These are phyloP conservation scores for Lecanoromycetidae sp. DNA, from an alignment of 2,329 filamentous ascomycete genomes.

Conservation along the genomic window DNA sequence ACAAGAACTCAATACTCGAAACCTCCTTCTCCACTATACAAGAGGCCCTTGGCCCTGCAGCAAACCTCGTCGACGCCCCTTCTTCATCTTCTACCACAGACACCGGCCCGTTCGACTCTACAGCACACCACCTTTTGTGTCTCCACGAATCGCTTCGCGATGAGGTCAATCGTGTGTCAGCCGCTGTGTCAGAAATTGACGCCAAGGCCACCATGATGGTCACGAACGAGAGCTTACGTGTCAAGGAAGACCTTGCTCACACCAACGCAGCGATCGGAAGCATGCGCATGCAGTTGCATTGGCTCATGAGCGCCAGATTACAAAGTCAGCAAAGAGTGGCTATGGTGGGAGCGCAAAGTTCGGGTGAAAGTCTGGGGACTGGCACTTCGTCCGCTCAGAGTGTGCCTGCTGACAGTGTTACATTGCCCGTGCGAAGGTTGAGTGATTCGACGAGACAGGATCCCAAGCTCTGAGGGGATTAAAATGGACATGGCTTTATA, in stretches of 20 bases:
- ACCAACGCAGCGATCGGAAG: conserved; percentile 47
- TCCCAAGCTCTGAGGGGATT: conserved; percentile 8
- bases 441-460: conserved; percentile 12
- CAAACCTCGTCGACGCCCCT: neutral
- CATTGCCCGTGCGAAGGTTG: conserved; percentile 4
- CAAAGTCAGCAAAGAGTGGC: conserved; percentile 10
- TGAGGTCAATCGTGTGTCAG: conserved; percentile 44
- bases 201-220: conserved; percentile 50
- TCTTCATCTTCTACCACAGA: neutral
- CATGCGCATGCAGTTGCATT: conserved; percentile 49
- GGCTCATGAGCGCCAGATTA: conserved; percentile 38
- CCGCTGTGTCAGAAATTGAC: conserved; percentile 46
- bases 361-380: neutral
- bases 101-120: conserved; percentile 29
- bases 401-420: neutral
- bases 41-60: conserved; percentile 5
- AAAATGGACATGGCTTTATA: neutral
- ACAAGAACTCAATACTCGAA: conserved; percentile 37
- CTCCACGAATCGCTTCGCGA: conserved; percentile 50
- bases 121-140: conserved; percentile 48
- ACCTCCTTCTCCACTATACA: conserved; percentile 10
- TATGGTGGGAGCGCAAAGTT: neutral
- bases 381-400: neutral
- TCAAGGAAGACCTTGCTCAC: conserved; percentile 51
- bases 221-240: conserved; percentile 49